Percentiles rank a stretch among this genome's conserved stretches.
Conservation (phyloP, 129 eudicot species). For the Heracleum sosnowskyi region DNA sequence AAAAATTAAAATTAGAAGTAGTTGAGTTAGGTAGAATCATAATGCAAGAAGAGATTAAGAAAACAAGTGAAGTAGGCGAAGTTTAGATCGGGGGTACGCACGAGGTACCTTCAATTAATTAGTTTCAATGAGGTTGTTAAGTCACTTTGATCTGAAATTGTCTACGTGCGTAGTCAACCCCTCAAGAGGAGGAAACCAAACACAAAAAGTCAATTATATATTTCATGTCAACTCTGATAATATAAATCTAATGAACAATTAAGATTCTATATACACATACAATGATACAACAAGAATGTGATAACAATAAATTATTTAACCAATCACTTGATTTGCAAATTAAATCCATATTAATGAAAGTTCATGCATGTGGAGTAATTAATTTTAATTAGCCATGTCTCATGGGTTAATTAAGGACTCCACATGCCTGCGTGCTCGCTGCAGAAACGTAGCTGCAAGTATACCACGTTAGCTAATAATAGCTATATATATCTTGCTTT, state of each 20-base stretch:
- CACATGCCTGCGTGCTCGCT: background rate
- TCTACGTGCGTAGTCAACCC: background rate
- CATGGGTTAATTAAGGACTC: background rate
- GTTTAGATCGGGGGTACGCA: background rate
- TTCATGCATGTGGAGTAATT: background rate
- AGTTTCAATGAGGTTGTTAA: background rate
- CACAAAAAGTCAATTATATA: background rate
- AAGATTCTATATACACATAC: background rate
- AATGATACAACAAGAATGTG: background rate
- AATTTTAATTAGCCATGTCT: background rate
- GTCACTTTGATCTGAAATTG: background rate
- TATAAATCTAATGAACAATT: background rate
- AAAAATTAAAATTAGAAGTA: background rate
- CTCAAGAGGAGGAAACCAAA: background rate
- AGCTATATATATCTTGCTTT: background rate
- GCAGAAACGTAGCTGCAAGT: background rate
- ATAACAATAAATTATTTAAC: background rate
- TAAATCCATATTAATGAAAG: background rate
- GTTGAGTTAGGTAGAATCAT: background rate
- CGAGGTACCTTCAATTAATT: background rate
- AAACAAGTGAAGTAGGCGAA: background rate
- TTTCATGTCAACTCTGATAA: background rate
- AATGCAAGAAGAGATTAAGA: background rate
- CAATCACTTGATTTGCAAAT: background rate
- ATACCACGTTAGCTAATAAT: background rate